Base-by-base conservation (phyloP, 139 green algal species). In the Volvox africanus region DNA sequence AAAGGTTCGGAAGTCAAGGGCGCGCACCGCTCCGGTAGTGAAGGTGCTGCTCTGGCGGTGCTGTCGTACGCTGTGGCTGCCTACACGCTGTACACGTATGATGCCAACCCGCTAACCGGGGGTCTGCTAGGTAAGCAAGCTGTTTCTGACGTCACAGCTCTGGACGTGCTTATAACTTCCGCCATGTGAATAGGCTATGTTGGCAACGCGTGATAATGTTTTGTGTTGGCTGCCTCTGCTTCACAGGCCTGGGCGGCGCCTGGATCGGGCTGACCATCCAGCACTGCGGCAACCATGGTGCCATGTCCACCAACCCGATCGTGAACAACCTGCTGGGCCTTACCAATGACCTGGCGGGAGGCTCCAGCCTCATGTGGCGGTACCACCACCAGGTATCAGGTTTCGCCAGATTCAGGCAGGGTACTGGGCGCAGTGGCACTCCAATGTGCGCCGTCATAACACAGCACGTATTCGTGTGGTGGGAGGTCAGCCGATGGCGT, bases 241-340 rank as follows among this genome's bases (percentile, higher is more conserved):
- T 28, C 37, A 18, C 93, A 95, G 93, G 97, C 33, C 86, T 97
- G 69, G 94, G 86, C 21, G 96, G 96, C 44, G 97, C 97, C 21
- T 98, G 97, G 97, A 97, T 98, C 82, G 97, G 96, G 3, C 93
- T 97, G 44, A 97, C 96, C 3, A 92, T 98, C 61, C 96, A 98
- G 95, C 96, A 98, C 91, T 97, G 96, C 93, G 96, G 96, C 44
- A 98, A 98, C 94, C 97, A 98, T 88, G 97, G 97, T n/a, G 96
- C 97, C n/a, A 98, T 98, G 97, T 96, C 92, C 37, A 97, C 94
- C 55, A 97, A 96, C 35, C 90, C 94, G 0, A 75, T 82, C 50
- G 93, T 98, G 16, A 98, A 98, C 94, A 93, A 95, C 55, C 36
- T 94, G 0, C 71, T 97, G 90, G 97, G 97, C 5, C 81, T 97